Evolutionary conservation across 768 basidiomycete species (phyloP), one percentile per base, ranked within the genome.

Genomic region (Multifurca ochricompacta): DNA sequence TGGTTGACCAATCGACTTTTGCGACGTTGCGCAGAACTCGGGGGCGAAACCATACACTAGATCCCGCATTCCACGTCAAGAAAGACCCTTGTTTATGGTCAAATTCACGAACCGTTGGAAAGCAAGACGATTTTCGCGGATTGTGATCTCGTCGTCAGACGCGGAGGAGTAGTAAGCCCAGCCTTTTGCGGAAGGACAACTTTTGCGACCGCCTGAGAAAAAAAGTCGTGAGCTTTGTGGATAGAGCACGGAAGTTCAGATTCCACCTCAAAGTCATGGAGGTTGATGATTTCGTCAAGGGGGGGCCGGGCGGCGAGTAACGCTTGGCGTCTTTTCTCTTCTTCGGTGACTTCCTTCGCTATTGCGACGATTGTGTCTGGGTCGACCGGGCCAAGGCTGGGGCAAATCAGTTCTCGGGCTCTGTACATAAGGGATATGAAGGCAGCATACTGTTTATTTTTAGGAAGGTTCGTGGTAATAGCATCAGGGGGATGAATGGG

Each of bases 101-200:
- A n/a, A 39, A 30, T 28, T 34, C 21, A 39, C 57, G 13, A 32
- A 85, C 89, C 94, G 78, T 61, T 97, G 94, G 65, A 86, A 98
- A 2, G 93, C 94, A 48, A 83, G 77, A 58, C 90, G 91, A 63
- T 96, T 96, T 68, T 95, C 92, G 45, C 92, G 77, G 56, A 78
- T 73, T 28, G 91, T 93, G 41, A 93, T 90, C 69, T 96, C 92
- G 62, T 97, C 94, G 66, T 97, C 95, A 6, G 95, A 84, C 16
- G 92, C 94, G 16, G 91, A 93, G 1, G 88, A 91, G 65, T 97
- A 94, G 67, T 94, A 94, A 4, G 93, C 94, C 94, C 94, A 97
- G 91, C 91, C 66, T 91, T 90, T 31, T 86, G 83, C 1, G 82
- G 71, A 74, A 98, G 83, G 9, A 89, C 84, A 62, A 74, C 73